These are phyloP conservation scores for Durio zibethinus DNA, from an alignment of 345 rosid genomes.

Conservation along the genomic window DNA sequence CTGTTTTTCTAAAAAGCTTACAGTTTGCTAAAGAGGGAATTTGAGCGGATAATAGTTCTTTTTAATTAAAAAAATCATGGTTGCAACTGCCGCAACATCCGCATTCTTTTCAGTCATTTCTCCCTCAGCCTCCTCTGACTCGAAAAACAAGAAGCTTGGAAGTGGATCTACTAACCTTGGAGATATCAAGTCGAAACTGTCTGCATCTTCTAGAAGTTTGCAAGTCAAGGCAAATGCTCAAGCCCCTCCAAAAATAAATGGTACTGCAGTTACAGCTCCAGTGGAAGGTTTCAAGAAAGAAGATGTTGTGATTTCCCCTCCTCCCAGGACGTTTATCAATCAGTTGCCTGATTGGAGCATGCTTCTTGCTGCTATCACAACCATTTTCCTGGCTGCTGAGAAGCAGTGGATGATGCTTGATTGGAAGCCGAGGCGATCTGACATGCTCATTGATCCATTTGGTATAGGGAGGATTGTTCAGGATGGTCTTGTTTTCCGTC, in stretches of 20 bases:
- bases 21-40: neutral
- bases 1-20: neutral
- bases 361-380: conserved; percentile 98
- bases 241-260: conserved; percentile 86
- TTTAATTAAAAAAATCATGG: conserved; percentile 41
- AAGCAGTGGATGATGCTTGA: conserved; percentile 99
- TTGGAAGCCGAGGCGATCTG: conserved; percentile 90
- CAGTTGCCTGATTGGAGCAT: conserved; percentile 98
- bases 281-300: conserved; percentile 51
- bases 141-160: conserved; percentile 47
- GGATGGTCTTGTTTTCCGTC: conserved; percentile 81
- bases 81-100: conserved; percentile 69
- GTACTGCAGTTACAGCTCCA: conserved; percentile 46
- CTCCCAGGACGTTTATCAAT: conserved; percentile 90
- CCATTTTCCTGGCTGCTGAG: conserved; percentile 94
- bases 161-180: conserved; percentile 48
- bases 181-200: conserved; percentile 36
- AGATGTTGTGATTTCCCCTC: conserved; percentile 41
- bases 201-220: conserved; percentile 51
- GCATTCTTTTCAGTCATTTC: conserved; percentile 66
- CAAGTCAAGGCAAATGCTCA: conserved; percentile 86
- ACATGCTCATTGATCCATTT: conserved; percentile 77
- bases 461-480: conserved; percentile 86
- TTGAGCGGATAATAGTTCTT: neutral
- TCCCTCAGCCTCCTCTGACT: conserved; percentile 40